phyloP scores from a whole-genome alignment of 495 filamentous ascomycete species.

The Talaromyces adpressus region DNA sequence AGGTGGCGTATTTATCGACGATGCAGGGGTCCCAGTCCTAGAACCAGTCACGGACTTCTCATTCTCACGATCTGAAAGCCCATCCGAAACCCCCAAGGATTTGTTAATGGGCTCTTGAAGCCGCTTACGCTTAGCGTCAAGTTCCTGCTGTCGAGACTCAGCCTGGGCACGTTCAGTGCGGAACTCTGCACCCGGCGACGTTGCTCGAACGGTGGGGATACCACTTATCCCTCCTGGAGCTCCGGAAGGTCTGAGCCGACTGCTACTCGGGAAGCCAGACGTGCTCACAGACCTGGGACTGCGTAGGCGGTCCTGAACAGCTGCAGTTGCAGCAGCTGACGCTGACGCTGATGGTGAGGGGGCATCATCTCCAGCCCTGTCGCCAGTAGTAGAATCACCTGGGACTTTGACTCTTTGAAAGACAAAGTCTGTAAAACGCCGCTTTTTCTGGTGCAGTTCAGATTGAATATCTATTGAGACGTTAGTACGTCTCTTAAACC shows the following conservation, averaged over 20 bases:
- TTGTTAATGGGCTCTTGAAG: slow-evolving; percentile 1
- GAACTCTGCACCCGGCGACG: slow-evolving; percentile 39
- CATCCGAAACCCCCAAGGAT: background rate
- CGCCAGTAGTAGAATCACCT: slow-evolving; percentile 10
- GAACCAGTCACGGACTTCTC: background rate
- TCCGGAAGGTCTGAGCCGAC: slow-evolving; percentile 6
- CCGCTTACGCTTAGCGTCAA: slow-evolving; percentile 10
- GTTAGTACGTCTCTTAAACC: background rate
- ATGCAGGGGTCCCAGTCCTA: slow-evolving; percentile 21
- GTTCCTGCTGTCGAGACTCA: slow-evolving; percentile 22
- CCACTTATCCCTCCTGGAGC: slow-evolving; percentile 11
- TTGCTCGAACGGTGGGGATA: slow-evolving; percentile 34
- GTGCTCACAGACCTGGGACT: slow-evolving; percentile 39
- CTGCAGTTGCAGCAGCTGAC: slow-evolving; percentile 14
- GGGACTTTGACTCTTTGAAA: slow-evolving; percentile 34
- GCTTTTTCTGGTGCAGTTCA: slow-evolving; percentile 38
- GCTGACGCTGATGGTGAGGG: slow-evolving; percentile 15
- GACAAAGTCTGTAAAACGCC: slow-evolving; percentile 43
- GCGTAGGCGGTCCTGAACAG: slow-evolving; percentile 17
- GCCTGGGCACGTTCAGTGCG: slow-evolving; percentile 30
- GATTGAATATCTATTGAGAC: slow-evolving; percentile 34
- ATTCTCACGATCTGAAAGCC: background rate
- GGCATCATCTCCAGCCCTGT: slow-evolving; percentile 1
- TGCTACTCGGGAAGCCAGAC: slow-evolving; percentile 17
- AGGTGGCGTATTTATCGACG: background rate